Base-by-base conservation (phyloP, 306 rosid genomes). In the Sindora glabra region DNA sequence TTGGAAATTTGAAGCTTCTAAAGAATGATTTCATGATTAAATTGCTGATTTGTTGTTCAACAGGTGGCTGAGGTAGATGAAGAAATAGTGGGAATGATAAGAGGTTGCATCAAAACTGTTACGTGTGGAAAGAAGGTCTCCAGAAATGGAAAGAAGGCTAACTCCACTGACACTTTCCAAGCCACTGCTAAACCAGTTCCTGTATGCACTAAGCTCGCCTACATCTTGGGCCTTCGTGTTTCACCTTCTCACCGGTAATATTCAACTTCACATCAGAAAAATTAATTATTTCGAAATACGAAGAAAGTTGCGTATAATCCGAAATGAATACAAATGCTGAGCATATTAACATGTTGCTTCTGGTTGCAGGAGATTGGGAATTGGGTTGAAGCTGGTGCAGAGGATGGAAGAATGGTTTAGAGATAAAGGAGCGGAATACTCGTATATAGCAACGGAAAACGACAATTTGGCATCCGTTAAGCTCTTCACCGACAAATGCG, bases 61-160 rank as follows among this genome's bases (percentile, higher is more conserved):
- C 80, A 92, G 99, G 94, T 92, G 30, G 99, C 96, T 2, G 94
- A 84, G 73, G 56, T 75, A 8, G 95, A 72, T 0, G 62, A 83
- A 13, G 88, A 86, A 59, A 78, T 92, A 12, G 94, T 89, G 0
- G 99, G 99, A 12, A 78, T 92, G 88, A 84, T 92, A 22, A 81
- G 99, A 37, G 99, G 96, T 10, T 92, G 99, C 79, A 89, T 89
- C 71, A 92, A 92, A 71, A 89, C 86, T 22, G 96, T 89, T 25
- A 74, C 99, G 9, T 88, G 95, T 49, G 94, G 96, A 14, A 78
- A 70, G 50, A 86, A 73, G 15, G 62, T 60, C 48, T 68, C 95
- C 19, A 80, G 96, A 48, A 68, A 48, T 33, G 68, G 55, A 3
- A 84, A 78, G 45, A 51, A 55, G 62, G 5, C 23, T 2, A 39